Evolutionary conservation across 129 eudicot species (phyloP).

Genomic region (Gnaphalium uliginosum): DNA sequence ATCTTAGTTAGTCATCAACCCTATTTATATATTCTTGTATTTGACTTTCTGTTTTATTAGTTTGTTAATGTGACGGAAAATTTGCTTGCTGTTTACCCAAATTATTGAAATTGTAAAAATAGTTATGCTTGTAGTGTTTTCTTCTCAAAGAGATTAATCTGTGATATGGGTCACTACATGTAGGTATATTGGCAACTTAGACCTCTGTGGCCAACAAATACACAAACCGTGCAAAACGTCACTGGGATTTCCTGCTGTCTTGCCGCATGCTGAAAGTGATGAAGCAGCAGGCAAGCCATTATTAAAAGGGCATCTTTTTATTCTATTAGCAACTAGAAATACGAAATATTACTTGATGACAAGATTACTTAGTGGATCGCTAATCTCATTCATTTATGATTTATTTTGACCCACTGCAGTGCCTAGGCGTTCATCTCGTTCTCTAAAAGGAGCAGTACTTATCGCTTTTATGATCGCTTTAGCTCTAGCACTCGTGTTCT

Average conservation of each 20-base stretch:
- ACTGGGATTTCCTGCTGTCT: conserved; percentile 91
- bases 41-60: not conserved
- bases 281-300: conserved; percentile 66
- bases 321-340: not conserved
- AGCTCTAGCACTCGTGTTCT: conserved; percentile 52
- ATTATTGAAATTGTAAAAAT: conserved; percentile 5
- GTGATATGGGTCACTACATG: conserved; percentile 28
- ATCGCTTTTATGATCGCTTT: conserved; percentile 56
- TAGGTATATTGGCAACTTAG: conserved; percentile 92
- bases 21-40: not conserved
- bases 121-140: conserved; percentile 3
- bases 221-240: conserved; percentile 86
- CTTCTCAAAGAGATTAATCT: conserved; percentile 23
- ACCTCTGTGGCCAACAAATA: conserved; percentile 93
- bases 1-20: not conserved
- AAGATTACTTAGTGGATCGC: not conserved
- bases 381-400: not conserved
- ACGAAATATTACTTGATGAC: not conserved
- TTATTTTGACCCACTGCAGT: conserved; percentile 43
- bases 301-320: not conserved
- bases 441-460: conserved; percentile 49
- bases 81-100: not conserved
- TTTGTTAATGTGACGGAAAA: not conserved
- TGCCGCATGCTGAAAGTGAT: conserved; percentile 91
- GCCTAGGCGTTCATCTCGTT: conserved; percentile 73